Conservation (phyloP, 2,329 filamentous ascomycete genomes). For the Amylocarpus encephaloides region DNA sequence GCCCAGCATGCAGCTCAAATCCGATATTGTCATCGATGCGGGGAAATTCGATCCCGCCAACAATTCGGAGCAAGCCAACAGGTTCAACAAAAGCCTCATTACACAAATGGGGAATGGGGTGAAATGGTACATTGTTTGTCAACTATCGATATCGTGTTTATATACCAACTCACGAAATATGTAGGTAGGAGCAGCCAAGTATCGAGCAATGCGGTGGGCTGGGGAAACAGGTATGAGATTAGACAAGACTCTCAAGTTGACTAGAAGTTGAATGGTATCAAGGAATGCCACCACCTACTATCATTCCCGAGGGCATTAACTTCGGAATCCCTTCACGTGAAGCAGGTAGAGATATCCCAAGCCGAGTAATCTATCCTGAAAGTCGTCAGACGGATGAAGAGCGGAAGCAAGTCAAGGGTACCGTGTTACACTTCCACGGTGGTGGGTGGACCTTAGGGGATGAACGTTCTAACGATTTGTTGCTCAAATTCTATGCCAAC, state of each 20-base stretch:
- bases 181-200: conserved; percentile 46
- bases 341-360: conserved; percentile 42
- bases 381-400: conserved; percentile 35
- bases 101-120: conserved; percentile 32
- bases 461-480: conserved; percentile 30
- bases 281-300: conserved; percentile 38
- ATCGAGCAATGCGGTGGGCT: conserved; percentile 46
- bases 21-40: conserved; percentile 37
- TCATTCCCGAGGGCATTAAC: conserved; percentile 41
- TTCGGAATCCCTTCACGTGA: conserved; percentile 47
- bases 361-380: conserved; percentile 32
- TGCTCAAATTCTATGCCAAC: conserved; percentile 45
- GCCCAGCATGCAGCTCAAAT: conserved; percentile 30
- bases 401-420: conserved; percentile 41
- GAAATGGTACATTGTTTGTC: conserved; percentile 44
- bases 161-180: background rate
- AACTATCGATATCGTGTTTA: background rate
- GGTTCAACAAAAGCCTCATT: conserved; percentile 37
- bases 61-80: conserved; percentile 35
- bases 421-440: conserved; percentile 52
- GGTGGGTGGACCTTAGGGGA: conserved; percentile 37
- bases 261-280: too few relatives aligned
- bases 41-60: conserved; percentile 38
- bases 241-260: too few relatives aligned
- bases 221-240: conserved; percentile 40